Conservation (phyloP, 2,329 filamentous ascomycete species). For the Trichoderma sp. region DNA sequence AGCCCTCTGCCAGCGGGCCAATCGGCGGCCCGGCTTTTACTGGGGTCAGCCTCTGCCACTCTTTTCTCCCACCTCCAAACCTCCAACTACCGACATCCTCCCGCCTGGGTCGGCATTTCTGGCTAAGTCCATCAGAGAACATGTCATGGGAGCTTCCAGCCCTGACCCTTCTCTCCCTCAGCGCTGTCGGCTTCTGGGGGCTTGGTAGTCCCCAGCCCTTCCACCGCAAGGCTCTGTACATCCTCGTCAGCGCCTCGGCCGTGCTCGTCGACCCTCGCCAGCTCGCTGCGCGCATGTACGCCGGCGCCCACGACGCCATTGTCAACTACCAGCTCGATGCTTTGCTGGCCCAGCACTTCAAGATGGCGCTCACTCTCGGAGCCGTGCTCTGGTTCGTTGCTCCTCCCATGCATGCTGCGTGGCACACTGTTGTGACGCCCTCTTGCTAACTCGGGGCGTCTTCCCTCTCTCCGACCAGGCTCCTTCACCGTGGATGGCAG, state of each 20-base stretch:
- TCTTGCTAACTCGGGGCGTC: not conserved
- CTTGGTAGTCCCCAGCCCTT: constrained; percentile 41
- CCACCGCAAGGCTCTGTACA: constrained; percentile 40
- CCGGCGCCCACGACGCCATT: constrained; percentile 39
- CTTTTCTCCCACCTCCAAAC: constrained; percentile 34
- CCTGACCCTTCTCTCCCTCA: constrained; percentile 46
- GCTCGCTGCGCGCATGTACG: constrained; percentile 38
- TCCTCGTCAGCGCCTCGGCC: constrained; percentile 39
- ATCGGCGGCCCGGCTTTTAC: constrained; percentile 36
- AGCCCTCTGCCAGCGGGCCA: constrained; percentile 30
- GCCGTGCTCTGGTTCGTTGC: constrained; percentile 53
- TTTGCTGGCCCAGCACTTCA: constrained; percentile 53
- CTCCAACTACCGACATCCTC: constrained; percentile 37
- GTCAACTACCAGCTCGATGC: constrained; percentile 50
- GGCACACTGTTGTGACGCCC: not conserved
- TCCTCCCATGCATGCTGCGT: constrained; percentile 9
- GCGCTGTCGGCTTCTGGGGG: constrained; percentile 45
- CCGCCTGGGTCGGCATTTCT: constrained; percentile 26
- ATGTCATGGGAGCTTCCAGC: constrained; percentile 49
- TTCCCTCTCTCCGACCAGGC: constrained; percentile 54
- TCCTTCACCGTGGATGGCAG: constrained; percentile 82
- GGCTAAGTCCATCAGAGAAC: constrained; percentile 39
- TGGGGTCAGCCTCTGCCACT: constrained; percentile 31
- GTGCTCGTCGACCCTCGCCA: constrained; percentile 41
- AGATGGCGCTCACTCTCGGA: constrained; percentile 57